Evolutionary conservation across 2,329 filamentous ascomycete species (phyloP).

Genomic region (Mariannaea sp.): DNA sequence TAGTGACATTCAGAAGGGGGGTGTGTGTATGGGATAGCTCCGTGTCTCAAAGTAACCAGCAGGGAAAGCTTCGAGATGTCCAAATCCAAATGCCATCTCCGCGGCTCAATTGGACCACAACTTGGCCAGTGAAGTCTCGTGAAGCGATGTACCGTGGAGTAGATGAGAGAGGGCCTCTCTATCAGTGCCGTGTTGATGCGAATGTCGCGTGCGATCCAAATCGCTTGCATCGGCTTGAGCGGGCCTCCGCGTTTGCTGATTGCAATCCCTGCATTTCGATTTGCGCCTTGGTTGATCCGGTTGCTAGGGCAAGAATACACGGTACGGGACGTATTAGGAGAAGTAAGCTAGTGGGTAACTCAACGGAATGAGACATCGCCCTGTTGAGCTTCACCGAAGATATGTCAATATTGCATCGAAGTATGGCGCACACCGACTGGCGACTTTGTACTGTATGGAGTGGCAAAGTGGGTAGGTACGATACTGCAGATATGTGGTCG

Average conservation of each 20-base stretch:
- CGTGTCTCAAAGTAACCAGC: slow-evolving; percentile 1
- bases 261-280: slow-evolving; percentile 37
- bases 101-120: slow-evolving; percentile 10
- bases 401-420: neutral
- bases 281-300: slow-evolving; percentile 27
- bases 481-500: neutral
- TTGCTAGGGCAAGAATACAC: slow-evolving; percentile 23
- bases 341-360: neutral
- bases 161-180: neutral
- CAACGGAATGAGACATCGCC: neutral
- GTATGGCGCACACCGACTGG: slow-evolving; percentile 12
- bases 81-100: slow-evolving; percentile 9
- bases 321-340: slow-evolving; percentile 10
- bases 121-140: too few species aligned
- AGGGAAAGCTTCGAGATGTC: slow-evolving; percentile 1
- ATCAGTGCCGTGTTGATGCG: slow-evolving; percentile 32
- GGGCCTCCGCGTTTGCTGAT: slow-evolving; percentile 24
- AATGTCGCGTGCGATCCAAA: slow-evolving; percentile 38
- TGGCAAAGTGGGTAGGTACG: too few species aligned
- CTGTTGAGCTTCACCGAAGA: slow-evolving; percentile 1
- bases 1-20: neutral
- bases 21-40: neutral
- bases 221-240: slow-evolving; percentile 35
- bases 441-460: too few species aligned
- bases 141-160: too few species aligned